These are phyloP conservation scores for Tilletia walkeri DNA, from an alignment of 1,284 basidiomycete genomes.

Conservation along the genomic window DNA sequence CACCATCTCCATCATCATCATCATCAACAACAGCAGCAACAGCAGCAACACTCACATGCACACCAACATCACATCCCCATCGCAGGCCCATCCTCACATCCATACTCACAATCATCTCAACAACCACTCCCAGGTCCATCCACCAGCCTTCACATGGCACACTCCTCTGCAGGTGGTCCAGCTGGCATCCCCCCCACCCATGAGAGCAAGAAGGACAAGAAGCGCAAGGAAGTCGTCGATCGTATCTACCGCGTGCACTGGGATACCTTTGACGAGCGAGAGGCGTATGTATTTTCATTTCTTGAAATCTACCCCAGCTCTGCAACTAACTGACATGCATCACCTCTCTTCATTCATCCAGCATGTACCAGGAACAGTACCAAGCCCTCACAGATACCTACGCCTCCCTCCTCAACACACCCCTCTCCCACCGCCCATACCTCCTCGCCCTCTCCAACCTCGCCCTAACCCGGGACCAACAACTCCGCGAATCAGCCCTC, in stretches of 20 bases:
- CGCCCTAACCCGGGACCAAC: constrained; percentile 43
- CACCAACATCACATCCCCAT: constrained; percentile 36
- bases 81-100: constrained; percentile 36
- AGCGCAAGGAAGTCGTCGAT: constrained; percentile 53
- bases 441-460: constrained; percentile 42
- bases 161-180: too few species aligned
- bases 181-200: neutral
- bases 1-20: neutral
- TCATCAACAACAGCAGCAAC: constrained; percentile 24
- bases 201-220: constrained; percentile 41
- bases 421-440: constrained; percentile 44
- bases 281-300: constrained; percentile 25
- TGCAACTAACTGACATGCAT: neutral
- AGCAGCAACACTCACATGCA: constrained; percentile 41
- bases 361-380: constrained; percentile 48
- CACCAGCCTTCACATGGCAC: neutral
- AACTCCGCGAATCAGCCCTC: constrained; percentile 42
- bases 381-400: constrained; percentile 42
- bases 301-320: neutral
- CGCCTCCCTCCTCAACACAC: constrained; percentile 45
- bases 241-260: constrained; percentile 51
- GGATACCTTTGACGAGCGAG: constrained; percentile 51
- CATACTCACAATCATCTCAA: neutral
- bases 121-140: neutral
- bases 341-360: neutral